phyloP scores from a whole-genome alignment of 305 asterid genomes.

The Withania somnifera region DNA sequence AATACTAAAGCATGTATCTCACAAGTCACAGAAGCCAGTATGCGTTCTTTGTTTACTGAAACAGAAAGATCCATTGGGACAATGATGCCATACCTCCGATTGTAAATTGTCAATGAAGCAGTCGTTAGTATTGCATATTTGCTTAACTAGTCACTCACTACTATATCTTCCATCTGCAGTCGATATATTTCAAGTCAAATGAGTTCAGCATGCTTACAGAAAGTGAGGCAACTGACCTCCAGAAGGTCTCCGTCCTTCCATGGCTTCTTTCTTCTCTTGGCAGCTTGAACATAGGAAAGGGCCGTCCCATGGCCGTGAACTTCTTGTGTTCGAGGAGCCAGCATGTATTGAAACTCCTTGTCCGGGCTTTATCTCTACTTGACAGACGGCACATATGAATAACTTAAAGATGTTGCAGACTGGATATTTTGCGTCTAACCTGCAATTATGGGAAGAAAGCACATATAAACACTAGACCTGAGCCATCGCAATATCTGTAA shows the following conservation, averaged over 20 bases:
- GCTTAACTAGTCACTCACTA: constrained; percentile 24
- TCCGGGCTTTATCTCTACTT: constrained; percentile 86
- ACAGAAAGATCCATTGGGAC: constrained; percentile 8
- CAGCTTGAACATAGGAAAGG: constrained; percentile 94
- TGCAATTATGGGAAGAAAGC: constrained; percentile 14
- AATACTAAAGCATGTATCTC: constrained; percentile 15
- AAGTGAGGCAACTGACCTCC: constrained; percentile 39
- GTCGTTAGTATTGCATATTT: constrained; percentile 9
- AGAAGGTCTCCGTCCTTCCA: constrained; percentile 85
- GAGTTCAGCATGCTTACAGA: background rate
- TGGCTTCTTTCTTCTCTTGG: constrained; percentile 92
- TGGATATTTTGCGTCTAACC: constrained; percentile 90
- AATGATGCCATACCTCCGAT: constrained; percentile 24
- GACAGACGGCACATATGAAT: constrained; percentile 93
- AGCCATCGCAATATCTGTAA: background rate
- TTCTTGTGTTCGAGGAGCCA: constrained; percentile 39
- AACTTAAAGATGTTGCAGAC: constrained; percentile 88
- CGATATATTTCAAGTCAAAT: background rate
- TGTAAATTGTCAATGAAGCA: constrained; percentile 10
- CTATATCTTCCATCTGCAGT: constrained; percentile 65
- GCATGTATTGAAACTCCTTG: constrained; percentile 86
- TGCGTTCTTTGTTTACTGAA: constrained; percentile 1
- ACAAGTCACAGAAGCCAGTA: constrained; percentile 38
- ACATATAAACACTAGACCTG: background rate
- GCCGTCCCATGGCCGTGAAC: constrained; percentile 93